phyloP scores from a whole-genome alignment of 176 grass and related monocot genomes.

The Hordeum marinum region DNA sequence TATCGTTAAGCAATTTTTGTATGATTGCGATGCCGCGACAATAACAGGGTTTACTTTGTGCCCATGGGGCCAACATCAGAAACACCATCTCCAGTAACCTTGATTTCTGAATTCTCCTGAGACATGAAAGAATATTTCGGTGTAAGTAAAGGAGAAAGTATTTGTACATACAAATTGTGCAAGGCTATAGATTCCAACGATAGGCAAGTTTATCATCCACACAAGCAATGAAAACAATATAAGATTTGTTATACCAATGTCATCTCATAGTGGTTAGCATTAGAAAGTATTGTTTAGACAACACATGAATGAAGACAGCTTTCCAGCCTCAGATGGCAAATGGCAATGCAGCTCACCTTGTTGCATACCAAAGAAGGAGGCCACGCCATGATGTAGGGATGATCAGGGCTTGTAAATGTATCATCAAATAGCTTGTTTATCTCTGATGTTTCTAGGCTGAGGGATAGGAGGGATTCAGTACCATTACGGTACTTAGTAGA shows the following conservation, averaged over 20 bases:
- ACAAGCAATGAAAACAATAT: no score
- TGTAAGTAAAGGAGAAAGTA: not conserved
- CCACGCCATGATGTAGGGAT: not conserved
- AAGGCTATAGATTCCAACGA: not conserved
- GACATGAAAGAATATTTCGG: constrained; percentile 4
- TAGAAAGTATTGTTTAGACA: not conserved
- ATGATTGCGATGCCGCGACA: no score
- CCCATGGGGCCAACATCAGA: no score
- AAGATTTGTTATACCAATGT: not conserved
- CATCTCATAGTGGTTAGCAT: not conserved
- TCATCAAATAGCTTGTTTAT: not conserved
- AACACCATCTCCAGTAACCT: constrained; percentile 18
- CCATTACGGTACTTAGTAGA: not conserved
- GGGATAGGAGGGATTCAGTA: not conserved
- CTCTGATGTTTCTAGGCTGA: not conserved
- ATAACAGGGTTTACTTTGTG: no score
- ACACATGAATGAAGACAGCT: not conserved
- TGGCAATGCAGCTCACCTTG: not conserved
- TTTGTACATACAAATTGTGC: not conserved
- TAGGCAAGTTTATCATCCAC: no score
- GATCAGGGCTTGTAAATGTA: not conserved
- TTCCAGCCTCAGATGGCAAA: no score
- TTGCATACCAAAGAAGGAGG: not conserved
- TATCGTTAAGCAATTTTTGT: no score
- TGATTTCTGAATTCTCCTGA: constrained; percentile 48